Conservation (phyloP, 2,329 filamentous ascomycete species). For the Colletotrichum paranaense region DNA sequence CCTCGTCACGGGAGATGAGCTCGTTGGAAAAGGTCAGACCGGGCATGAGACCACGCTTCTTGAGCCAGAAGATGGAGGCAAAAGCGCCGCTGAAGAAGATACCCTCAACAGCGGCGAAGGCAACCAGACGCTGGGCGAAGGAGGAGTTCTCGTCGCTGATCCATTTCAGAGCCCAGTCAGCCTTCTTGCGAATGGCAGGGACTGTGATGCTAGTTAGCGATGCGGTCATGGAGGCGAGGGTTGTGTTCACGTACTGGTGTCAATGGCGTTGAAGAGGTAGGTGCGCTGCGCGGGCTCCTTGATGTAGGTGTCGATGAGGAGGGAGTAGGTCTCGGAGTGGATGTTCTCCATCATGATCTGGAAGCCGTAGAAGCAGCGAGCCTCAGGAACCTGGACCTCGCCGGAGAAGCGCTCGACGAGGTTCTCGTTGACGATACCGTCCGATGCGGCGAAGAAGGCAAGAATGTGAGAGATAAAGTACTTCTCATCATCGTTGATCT, state of each 20-base stretch:
- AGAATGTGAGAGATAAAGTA: slow-evolving; percentile 99
- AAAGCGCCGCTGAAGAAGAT: slow-evolving; percentile 99
- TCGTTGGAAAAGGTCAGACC: slow-evolving; percentile 99
- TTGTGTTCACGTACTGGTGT: slow-evolving; percentile 78
- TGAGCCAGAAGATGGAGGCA: slow-evolving; percentile 99
- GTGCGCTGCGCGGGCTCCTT: slow-evolving; percentile 95
- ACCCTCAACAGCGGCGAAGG: slow-evolving; percentile 97
- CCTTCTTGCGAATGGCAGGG: slow-evolving; percentile 98
- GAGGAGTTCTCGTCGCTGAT: slow-evolving; percentile 94
- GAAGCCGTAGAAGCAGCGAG: slow-evolving; percentile 99
- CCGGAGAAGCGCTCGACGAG: slow-evolving; percentile 96
- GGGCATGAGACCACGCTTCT: slow-evolving; percentile 99
- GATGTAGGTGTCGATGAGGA: slow-evolving; percentile 99
- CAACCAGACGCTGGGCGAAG: slow-evolving; percentile 94
- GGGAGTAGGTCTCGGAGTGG: slow-evolving; percentile 98
- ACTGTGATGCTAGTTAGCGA: slow-evolving; percentile 60
- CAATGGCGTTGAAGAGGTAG: slow-evolving; percentile 98
- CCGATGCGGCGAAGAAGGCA: slow-evolving; percentile 98
- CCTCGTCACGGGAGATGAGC: slow-evolving; percentile 99
- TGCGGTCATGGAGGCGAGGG: slow-evolving; percentile 64
- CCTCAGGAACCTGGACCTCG: slow-evolving; percentile 97
- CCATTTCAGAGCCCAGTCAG: slow-evolving; percentile 96
- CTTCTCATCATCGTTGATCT: slow-evolving; percentile 94
- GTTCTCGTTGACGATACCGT: slow-evolving; percentile 99
- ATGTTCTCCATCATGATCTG: slow-evolving; percentile 99